Evolutionary conservation across 768 basidiomycete species (phyloP).

Genomic region (Gautieria morchelliformis): DNA sequence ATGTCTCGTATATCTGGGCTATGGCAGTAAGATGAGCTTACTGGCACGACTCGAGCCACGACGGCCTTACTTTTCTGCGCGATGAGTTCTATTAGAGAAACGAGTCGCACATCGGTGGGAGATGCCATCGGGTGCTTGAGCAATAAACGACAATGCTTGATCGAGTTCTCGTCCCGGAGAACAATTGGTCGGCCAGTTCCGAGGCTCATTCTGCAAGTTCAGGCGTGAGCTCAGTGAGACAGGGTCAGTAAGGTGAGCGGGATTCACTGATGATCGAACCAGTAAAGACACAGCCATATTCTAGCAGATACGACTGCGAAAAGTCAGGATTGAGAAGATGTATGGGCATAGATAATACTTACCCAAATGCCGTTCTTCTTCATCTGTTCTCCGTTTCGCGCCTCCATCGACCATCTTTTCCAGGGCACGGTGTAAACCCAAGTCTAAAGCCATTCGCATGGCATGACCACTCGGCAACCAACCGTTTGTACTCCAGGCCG

Average conservation of each 20-base stretch:
- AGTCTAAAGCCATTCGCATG: conserved; percentile 91
- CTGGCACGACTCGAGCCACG: neutral
- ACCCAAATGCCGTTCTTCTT: conserved; percentile 79
- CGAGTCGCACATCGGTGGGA: conserved; percentile 79
- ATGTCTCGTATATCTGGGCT: conserved; percentile 92
- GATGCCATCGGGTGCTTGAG: conserved; percentile 81
- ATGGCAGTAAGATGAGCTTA: neutral
- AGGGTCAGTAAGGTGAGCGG: neutral
- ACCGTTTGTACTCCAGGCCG: conserved; percentile 90
- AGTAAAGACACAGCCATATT: conserved; percentile 91
- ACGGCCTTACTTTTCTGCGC: conserved; percentile 70
- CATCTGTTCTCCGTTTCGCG: conserved; percentile 48
- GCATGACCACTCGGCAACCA: conserved; percentile 96
- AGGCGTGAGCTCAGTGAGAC: neutral
- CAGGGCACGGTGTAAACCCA: conserved; percentile 85
- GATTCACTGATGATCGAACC: conserved; percentile 90
- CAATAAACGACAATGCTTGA: conserved; percentile 74
- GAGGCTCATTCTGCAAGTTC: conserved; percentile 62
- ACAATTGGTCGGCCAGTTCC: conserved; percentile 88
- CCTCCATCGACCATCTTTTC: conserved; percentile 79
- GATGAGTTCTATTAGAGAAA: conserved; percentile 84
- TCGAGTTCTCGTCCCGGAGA: conserved; percentile 79
- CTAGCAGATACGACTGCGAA: conserved; percentile 75
- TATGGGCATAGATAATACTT: conserved; percentile 15
- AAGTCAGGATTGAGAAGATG: neutral